Evolutionary conservation across 2,329 filamentous ascomycete genomes (phyloP), one percentile per base, ranked within the genome.

Genomic region (Sarocladium kiliense): DNA sequence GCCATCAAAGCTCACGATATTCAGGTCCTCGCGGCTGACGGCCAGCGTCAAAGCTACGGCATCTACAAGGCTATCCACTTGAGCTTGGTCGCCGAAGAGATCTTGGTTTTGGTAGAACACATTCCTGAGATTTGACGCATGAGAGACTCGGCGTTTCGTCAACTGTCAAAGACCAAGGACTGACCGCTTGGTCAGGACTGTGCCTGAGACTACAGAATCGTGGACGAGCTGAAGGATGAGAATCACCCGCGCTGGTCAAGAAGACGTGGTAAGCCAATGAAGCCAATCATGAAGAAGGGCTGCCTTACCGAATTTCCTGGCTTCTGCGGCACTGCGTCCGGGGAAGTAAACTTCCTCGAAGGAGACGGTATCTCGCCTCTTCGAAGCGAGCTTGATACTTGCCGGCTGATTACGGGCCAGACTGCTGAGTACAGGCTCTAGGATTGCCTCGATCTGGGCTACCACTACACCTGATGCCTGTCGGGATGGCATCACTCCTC

Each of bases 101-200:
- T 84, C 78, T 3, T 86, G 82, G 60, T 91, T 80, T 62, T 89
- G 84, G 65, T 95, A 95, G 67, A 86, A 95, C 3, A 95, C 84
- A 63, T 89, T 88, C 58, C 89, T 93, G 25, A 30, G 9, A 11
- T n/a, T 11, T 32, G 10, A 26, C n/a, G 2, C 23, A 14, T 49
- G 27, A 49, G 11, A 18, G 30, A 34, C 36, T 16, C 16, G 36
- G 7, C 9, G n/a, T n/a, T n/a, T n/a, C n/a, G n/a, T n/a, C n/a
- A n/a, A n/a, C n/a, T n/a, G 5, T 39, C 11, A n/a, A 10, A 39
- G 36, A 18, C 9, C 18, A 4, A 39, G 11, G 49, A 62, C 68
- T 42, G 53, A 86, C 84, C 84, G 81, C 67, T 87, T 88, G 2
- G 84, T 86, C 19, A 84, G 73, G 2, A 82, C 62, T 9, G 70